phyloP scores from a whole-genome alignment of 139 green algal species.

The Chlamydomonas eustigma region DNA sequence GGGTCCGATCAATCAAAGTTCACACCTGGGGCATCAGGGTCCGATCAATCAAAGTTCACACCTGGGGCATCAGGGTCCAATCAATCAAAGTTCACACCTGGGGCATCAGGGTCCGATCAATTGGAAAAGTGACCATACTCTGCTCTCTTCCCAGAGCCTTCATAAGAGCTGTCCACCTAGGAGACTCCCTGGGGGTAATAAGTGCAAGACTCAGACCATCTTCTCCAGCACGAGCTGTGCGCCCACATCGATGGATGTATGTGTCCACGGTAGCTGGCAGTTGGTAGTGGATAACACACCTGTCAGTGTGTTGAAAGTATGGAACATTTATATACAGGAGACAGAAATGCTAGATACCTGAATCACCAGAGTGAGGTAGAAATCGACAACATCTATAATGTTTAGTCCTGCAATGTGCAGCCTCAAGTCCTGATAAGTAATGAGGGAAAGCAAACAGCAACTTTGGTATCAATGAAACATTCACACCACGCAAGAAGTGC shows the following conservation, averaged over 20 bases:
- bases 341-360: too few species aligned
- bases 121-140: constrained; percentile 51
- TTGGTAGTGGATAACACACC: constrained; percentile 87
- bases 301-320: not conserved
- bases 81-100: constrained; percentile 24
- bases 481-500: too few species aligned
- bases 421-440: too few species aligned
- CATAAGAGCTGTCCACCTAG: constrained; percentile 46
- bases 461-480: too few species aligned
- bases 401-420: too few species aligned
- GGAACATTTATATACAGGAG: not conserved
- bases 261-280: constrained; percentile 82
- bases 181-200: constrained; percentile 70
- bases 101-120: constrained; percentile 56
- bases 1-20: too few species aligned
- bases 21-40: too few species aligned
- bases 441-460: too few species aligned
- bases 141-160: constrained; percentile 26
- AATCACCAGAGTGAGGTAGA: too few species aligned
- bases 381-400: too few species aligned
- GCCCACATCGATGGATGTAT: constrained; percentile 90
- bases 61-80: not conserved
- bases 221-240: constrained; percentile 71
- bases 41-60: too few species aligned
- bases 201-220: constrained; percentile 75